Evolutionary conservation across 2,329 filamentous ascomycete genomes (phyloP).

Genomic region (Ceratocystiopsis minuta): DNA sequence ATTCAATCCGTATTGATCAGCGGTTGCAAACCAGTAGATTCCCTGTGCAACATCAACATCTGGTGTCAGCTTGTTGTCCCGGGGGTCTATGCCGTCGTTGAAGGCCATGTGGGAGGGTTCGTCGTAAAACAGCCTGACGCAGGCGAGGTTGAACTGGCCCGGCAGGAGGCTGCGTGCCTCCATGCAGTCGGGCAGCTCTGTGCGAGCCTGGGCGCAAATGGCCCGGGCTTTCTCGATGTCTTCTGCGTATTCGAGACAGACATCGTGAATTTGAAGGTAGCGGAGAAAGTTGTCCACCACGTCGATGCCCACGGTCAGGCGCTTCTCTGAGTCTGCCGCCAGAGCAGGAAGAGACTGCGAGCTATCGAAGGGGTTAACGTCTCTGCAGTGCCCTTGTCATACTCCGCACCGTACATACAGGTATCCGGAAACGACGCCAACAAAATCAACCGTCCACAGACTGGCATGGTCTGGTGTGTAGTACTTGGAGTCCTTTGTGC

Average conservation of each 20-base stretch:
- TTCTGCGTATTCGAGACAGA: slow-evolving; percentile 61
- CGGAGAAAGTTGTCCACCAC: slow-evolving; percentile 75
- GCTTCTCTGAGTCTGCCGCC: slow-evolving; percentile 13
- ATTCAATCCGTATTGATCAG: slow-evolving; percentile 21
- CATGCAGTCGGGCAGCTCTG: slow-evolving; percentile 45
- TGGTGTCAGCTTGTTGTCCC: slow-evolving; percentile 5
- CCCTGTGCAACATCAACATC: too few relatives aligned
- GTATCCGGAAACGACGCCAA: slow-evolving; percentile 58
- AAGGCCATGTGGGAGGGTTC: slow-evolving; percentile 13
- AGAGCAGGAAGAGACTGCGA: neutral
- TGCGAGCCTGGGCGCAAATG: slow-evolving; percentile 47
- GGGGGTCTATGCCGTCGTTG: slow-evolving; percentile 10
- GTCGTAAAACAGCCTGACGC: slow-evolving; percentile 45
- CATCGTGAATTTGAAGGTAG: slow-evolving; percentile 69
- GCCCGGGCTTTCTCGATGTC: slow-evolving; percentile 48
- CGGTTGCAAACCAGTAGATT: too few relatives aligned
- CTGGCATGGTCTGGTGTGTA: slow-evolving; percentile 31
- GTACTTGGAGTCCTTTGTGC: slow-evolving; percentile 22
- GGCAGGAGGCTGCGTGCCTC: slow-evolving; percentile 39
- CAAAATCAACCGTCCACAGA: slow-evolving; percentile 68
- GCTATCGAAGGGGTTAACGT: neutral
- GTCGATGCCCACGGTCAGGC: slow-evolving; percentile 41
- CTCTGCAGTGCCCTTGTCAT: too few relatives aligned
- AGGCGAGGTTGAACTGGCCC: slow-evolving; percentile 65
- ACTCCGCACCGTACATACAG: slow-evolving; percentile 32